These are phyloP conservation scores for Trifolium dubium DNA, from an alignment of 306 rosid genomes.

Conservation along the genomic window DNA sequence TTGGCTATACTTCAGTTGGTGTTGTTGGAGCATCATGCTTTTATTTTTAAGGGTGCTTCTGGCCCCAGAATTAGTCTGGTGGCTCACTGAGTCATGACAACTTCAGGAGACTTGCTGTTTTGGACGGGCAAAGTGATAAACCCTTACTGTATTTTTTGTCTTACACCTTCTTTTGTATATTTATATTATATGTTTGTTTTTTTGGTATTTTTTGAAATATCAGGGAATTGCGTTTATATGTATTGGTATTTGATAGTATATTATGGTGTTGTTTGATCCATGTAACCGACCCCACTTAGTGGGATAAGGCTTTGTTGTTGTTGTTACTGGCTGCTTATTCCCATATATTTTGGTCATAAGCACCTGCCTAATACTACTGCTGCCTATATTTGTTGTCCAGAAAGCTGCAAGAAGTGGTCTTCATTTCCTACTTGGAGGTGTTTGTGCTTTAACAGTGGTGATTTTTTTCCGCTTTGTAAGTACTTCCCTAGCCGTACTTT, in stretches of 20 bases:
- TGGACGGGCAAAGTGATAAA: not conserved
- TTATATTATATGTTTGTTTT: not conserved
- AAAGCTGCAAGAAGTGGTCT: slow-evolving; percentile 94
- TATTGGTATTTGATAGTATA: not conserved
- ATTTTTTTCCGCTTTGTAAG: slow-evolving; percentile 97
- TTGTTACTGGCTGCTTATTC: slow-evolving; percentile 37
- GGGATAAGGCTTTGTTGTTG: not conserved
- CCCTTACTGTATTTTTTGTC: slow-evolving; percentile 1
- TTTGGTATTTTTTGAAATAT: slow-evolving; percentile 3
- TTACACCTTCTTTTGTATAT: not conserved
- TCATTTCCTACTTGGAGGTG: slow-evolving; percentile 92
- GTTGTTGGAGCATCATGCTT: slow-evolving; percentile 33
- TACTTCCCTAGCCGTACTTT: slow-evolving; percentile 33
- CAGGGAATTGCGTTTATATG: slow-evolving; percentile 2
- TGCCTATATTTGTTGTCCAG: slow-evolving; percentile 55
- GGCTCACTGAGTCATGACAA: slow-evolving; percentile 11
- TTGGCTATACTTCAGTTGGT: slow-evolving; percentile 24
- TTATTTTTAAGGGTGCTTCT: slow-evolving; percentile 22
- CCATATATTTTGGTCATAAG: slow-evolving; percentile 29
- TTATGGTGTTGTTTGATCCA: too few relatives aligned
- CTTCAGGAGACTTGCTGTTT: slow-evolving; percentile 29
- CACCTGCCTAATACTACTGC: slow-evolving; percentile 19
- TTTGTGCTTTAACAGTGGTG: slow-evolving; percentile 95
- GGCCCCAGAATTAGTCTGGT: slow-evolving; percentile 1
- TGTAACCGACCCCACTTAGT: too few relatives aligned